A percentile compares a stretch with the other conserved stretches of the same genome.
Evolutionary conservation across 2,329 filamentous ascomycete genomes (phyloP).

Genomic region (Stenocarpella maydis): DNA sequence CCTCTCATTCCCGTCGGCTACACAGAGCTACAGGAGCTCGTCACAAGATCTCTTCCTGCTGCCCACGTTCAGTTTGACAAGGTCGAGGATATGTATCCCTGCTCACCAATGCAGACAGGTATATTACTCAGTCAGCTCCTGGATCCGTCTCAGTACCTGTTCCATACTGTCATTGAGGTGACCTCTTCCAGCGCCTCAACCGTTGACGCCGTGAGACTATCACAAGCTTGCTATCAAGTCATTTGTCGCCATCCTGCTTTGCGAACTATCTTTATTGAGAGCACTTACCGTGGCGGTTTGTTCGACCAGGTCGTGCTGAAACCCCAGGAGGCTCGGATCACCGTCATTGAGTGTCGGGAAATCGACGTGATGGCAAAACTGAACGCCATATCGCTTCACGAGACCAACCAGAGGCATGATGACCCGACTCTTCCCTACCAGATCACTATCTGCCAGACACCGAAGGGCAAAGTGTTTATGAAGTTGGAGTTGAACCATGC

Average conservation of each 20-base stretch:
- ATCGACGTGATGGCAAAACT: conserved; percentile 1
- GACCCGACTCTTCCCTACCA: neutral
- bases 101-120: conserved; percentile 40
- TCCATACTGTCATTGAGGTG: conserved; percentile 38
- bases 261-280: conserved; percentile 39
- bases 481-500: conserved; percentile 40
- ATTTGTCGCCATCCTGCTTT: conserved; percentile 38
- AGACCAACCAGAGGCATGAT: neutral
- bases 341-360: conserved; percentile 35
- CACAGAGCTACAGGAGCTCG: conserved; percentile 36
- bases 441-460: conserved; percentile 34
- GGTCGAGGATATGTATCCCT: conserved; percentile 40
- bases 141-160: conserved; percentile 36
- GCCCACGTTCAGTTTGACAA: conserved; percentile 35
- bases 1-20: conserved; percentile 39
- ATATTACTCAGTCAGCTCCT: conserved; percentile 40
- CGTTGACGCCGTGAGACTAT: conserved; percentile 29
- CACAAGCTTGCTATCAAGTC: conserved; percentile 36
- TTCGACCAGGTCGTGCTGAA: conserved; percentile 39
- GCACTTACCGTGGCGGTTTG: conserved; percentile 35
- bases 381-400: neutral
- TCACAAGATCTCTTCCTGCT: conserved; percentile 30
- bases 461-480: conserved; percentile 34
- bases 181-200: neutral
- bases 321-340: conserved; percentile 34